Evolutionary conservation across 306 rosid species (phyloP).

Genomic region (Lupinus albus): DNA sequence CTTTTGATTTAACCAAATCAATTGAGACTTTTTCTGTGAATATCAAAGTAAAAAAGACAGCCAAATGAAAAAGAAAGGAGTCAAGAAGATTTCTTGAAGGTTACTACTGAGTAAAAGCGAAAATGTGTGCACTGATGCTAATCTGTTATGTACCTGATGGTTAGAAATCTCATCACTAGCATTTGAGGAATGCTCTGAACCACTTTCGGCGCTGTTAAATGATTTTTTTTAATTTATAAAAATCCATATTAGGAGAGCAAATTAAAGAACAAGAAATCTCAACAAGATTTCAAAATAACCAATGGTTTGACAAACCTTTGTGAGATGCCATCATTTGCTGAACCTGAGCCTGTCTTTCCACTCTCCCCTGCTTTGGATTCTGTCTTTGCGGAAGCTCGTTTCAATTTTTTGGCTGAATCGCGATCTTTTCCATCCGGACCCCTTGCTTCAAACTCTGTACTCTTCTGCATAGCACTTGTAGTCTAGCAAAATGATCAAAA

Average conservation of each 20-base stretch:
- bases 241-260: conserved; percentile 21
- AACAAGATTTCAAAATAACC: conserved; percentile 34
- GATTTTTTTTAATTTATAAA: neutral
- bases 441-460: conserved; percentile 66
- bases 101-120: conserved; percentile 22
- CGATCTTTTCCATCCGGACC: conserved; percentile 76
- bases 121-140: conserved; percentile 31
- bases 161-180: conserved; percentile 78
- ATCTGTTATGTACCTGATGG: conserved; percentile 63
- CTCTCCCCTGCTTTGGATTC: conserved; percentile 73
- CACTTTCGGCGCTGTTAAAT: conserved; percentile 74
- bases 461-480: conserved; percentile 52
- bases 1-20: conserved; percentile 26
- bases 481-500: conserved; percentile 55
- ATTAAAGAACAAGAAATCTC: conserved; percentile 27
- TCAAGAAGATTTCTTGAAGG: conserved; percentile 13
- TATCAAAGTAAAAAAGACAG: conserved; percentile 6
- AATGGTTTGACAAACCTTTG: conserved; percentile 68
- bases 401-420: conserved; percentile 61
- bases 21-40: neutral
- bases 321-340: conserved; percentile 87
- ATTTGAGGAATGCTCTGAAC: conserved; percentile 85
- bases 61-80: neutral
- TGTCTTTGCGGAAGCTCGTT: conserved; percentile 63
- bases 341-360: conserved; percentile 84